These are phyloP conservation scores for Styphnolobium japonicum DNA, from an alignment of 306 rosid genomes.

Conservation along the genomic window DNA sequence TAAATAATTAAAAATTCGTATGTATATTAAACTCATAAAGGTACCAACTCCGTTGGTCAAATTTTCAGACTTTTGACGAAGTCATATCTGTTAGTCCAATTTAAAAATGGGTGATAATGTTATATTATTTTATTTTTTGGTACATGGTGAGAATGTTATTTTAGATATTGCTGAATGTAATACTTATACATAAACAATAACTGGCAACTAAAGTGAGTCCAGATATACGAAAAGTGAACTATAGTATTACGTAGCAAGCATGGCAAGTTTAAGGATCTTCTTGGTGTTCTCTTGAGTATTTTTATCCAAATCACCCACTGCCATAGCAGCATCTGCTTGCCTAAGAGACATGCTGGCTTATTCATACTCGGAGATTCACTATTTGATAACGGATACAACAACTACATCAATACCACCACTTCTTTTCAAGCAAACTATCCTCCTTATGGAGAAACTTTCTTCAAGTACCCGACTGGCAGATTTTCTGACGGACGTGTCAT, in stretches of 20 bases:
- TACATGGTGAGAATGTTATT: too few relatives aligned
- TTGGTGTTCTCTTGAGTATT: background rate
- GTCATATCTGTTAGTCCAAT: too few relatives aligned
- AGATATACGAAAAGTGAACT: background rate
- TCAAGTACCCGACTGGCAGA: slow-evolving; percentile 43
- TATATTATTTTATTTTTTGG: too few relatives aligned
- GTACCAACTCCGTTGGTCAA: too few relatives aligned
- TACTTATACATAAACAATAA: background rate
- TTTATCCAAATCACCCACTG: background rate
- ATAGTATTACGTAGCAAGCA: background rate
- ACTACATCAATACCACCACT: slow-evolving; percentile 41
- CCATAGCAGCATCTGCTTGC: background rate
- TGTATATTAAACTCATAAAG: too few relatives aligned
- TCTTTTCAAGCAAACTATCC: background rate
- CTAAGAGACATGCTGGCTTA: slow-evolving; percentile 11
- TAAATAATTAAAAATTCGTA: too few relatives aligned
- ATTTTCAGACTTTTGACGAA: too few relatives aligned
- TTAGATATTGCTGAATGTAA: background rate
- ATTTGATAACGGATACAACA: slow-evolving; percentile 51
- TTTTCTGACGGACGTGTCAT: slow-evolving; percentile 40
- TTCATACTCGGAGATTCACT: slow-evolving; percentile 58
- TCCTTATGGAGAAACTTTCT: slow-evolving; percentile 46
- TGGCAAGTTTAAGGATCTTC: background rate
- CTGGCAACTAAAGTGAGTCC: background rate
- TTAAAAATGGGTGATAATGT: too few relatives aligned